These are phyloP conservation scores for Neoboletus brunneissimus DNA, from an alignment of 768 basidiomycete genomes.

Conservation along the genomic window DNA sequence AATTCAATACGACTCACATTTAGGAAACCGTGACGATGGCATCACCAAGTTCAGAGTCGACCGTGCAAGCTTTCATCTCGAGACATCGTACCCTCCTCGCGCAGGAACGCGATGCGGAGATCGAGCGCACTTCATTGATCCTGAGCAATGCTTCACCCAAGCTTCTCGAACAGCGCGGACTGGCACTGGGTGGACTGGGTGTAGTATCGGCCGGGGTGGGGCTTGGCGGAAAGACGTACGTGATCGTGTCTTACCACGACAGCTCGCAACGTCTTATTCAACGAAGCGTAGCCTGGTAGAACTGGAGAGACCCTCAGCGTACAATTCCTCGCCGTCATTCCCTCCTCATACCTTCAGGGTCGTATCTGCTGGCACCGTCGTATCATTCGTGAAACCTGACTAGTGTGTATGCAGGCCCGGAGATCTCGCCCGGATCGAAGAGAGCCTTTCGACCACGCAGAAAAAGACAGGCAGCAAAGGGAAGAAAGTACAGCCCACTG, in stretches of 20 bases:
- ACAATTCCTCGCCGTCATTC: conserved; percentile 65
- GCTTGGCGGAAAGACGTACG: conserved; percentile 88
- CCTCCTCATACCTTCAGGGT: conserved; percentile 87
- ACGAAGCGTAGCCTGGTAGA: conserved; percentile 71
- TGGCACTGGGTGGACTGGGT: conserved; percentile 74
- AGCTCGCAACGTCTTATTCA: conserved; percentile 19
- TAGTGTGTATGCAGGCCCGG: conserved; percentile 56
- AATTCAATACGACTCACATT: not conserved
- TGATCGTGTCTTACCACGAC: not conserved
- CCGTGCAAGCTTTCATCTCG: conserved; percentile 57
- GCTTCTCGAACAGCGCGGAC: conserved; percentile 83
- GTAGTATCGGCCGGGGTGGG: conserved; percentile 74
- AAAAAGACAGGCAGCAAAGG: conserved; percentile 45
- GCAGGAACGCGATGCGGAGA: conserved; percentile 79
- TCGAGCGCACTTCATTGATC: conserved; percentile 73
- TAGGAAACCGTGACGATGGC: conserved; percentile 4
- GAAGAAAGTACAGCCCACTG: conserved; percentile 38
- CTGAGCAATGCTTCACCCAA: conserved; percentile 81
- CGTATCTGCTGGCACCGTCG: conserved; percentile 8
- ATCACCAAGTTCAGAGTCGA: conserved; percentile 20
- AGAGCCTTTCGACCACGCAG: conserved; percentile 48
- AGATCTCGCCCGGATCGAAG: conserved; percentile 84
- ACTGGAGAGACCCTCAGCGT: conserved; percentile 78
- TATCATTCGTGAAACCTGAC: conserved; percentile 6
- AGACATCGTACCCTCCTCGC: conserved; percentile 65